These are phyloP conservation scores for Talaromyces liani DNA, from an alignment of 495 filamentous ascomycete genomes.

Conservation along the genomic window DNA sequence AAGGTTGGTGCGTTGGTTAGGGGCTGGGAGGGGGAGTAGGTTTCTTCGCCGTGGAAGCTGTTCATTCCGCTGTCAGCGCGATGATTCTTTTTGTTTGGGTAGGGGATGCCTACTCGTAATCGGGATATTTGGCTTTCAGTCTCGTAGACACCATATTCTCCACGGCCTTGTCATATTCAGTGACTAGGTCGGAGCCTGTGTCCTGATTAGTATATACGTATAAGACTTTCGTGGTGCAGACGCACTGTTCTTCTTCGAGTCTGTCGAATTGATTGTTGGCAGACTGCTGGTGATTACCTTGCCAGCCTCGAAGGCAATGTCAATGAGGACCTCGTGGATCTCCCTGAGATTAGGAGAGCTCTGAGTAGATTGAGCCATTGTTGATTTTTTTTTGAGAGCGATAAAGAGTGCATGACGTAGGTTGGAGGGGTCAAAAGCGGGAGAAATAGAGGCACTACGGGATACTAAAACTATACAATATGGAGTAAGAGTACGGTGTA, in stretches of 20 bases:
- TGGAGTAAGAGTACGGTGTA: no score
- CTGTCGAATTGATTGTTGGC: constrained; percentile 53
- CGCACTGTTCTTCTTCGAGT: constrained; percentile 80
- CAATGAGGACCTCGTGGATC: constrained; percentile 72
- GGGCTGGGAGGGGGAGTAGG: constrained; percentile 58
- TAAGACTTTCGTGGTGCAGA: constrained; percentile 7
- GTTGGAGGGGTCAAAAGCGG: background rate
- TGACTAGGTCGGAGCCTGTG: constrained; percentile 74
- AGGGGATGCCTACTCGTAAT: constrained; percentile 40
- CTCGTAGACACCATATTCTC: constrained; percentile 63
- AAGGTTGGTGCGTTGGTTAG: constrained; percentile 72
- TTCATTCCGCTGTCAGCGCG: background rate
- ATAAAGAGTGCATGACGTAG: background rate
- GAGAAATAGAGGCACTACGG: background rate
- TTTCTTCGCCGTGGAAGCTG: constrained; percentile 77
- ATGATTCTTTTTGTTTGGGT: background rate
- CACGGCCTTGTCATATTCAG: constrained; percentile 77
- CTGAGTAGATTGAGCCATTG: constrained; percentile 8
- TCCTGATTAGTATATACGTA: background rate
- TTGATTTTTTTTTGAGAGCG: background rate
- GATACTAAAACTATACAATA: no score
- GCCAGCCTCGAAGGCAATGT: constrained; percentile 70
- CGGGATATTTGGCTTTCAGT: constrained; percentile 58
- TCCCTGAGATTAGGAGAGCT: constrained; percentile 54
- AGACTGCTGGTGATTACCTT: constrained; percentile 72